Evolutionary conservation across 768 basidiomycete species (phyloP).

Genomic region (Suillus discolor): DNA sequence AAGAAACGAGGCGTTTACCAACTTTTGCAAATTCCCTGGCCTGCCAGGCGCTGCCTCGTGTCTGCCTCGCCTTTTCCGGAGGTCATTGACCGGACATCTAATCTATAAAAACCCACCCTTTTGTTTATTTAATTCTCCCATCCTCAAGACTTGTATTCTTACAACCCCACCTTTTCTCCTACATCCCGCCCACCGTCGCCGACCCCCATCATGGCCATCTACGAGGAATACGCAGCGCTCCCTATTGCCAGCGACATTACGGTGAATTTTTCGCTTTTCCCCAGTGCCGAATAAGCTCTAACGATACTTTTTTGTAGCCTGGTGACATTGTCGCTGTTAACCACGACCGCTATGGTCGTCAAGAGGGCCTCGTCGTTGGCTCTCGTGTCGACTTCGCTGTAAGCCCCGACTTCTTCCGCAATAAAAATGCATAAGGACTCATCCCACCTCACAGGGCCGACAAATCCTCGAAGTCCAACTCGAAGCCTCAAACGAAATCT

Average conservation of each 20-base stretch:
- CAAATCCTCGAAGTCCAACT: conserved; percentile 84
- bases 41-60: conserved; percentile 45
- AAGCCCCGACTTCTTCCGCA: conserved; percentile 26
- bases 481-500: conserved; percentile 59
- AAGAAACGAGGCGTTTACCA: conserved; percentile 16
- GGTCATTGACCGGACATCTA: conserved; percentile 35
- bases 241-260: conserved; percentile 38
- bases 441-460: conserved; percentile 56
- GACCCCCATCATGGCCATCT: conserved; percentile 42
- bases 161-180: conserved; percentile 22
- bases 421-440: background rate
- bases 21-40: conserved; percentile 22
- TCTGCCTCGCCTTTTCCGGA: conserved; percentile 46
- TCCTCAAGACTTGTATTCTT: conserved; percentile 30
- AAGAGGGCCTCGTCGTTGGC: conserved; percentile 81
- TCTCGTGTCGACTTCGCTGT: conserved; percentile 72
- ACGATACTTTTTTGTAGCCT: conserved; percentile 43
- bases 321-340: conserved; percentile 83
- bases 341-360: conserved; percentile 60
- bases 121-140: conserved; percentile 23
- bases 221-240: conserved; percentile 32
- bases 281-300: conserved; percentile 6
- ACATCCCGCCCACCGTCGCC: conserved; percentile 25
- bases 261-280: conserved; percentile 21
- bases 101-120: conserved; percentile 50